Conservation (phyloP, 2,329 filamentous ascomycete genomes). For the Grosmannia clavigera region DNA sequence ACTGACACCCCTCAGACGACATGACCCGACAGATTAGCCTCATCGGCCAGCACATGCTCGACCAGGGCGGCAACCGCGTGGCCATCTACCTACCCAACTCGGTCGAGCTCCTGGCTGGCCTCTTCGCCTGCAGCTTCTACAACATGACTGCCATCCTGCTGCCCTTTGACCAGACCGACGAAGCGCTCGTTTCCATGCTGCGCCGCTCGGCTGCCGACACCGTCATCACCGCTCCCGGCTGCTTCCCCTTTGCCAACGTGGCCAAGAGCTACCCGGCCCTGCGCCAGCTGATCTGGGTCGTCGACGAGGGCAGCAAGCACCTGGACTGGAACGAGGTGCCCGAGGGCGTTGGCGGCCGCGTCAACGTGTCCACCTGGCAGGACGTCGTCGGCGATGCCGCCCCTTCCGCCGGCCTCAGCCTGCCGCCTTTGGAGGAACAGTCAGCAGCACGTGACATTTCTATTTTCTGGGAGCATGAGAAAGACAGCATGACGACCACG, state of each 20-base stretch:
- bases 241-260: constrained; percentile 68
- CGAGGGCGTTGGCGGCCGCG: constrained; percentile 56
- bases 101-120: constrained; percentile 66
- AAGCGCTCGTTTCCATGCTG: constrained; percentile 59
- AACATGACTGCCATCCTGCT: constrained; percentile 74
- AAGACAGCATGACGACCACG: constrained; percentile 12
- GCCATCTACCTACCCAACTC: constrained; percentile 91
- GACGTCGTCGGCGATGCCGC: constrained; percentile 67
- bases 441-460: constrained; percentile 42
- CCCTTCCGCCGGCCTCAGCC: constrained; percentile 41
- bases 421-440: constrained; percentile 51
- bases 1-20: constrained; percentile 34
- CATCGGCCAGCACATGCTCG: constrained; percentile 64
- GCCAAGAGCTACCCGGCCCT: constrained; percentile 54
- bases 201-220: constrained; percentile 64
- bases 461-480: constrained; percentile 51
- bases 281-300: constrained; percentile 78
- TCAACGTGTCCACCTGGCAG: constrained; percentile 87
- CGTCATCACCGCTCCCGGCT: constrained; percentile 72
- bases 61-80: constrained; percentile 61
- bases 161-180: constrained; percentile 64
- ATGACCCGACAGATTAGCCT: constrained; percentile 79
- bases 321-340: constrained; percentile 93
- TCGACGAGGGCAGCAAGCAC: constrained; percentile 78
- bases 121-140: constrained; percentile 88